Evolutionary conservation across 371 early-diverging fungal species (phyloP), one percentile per base, ranked within the genome.

Genomic region (Fennellomyces sp.): DNA sequence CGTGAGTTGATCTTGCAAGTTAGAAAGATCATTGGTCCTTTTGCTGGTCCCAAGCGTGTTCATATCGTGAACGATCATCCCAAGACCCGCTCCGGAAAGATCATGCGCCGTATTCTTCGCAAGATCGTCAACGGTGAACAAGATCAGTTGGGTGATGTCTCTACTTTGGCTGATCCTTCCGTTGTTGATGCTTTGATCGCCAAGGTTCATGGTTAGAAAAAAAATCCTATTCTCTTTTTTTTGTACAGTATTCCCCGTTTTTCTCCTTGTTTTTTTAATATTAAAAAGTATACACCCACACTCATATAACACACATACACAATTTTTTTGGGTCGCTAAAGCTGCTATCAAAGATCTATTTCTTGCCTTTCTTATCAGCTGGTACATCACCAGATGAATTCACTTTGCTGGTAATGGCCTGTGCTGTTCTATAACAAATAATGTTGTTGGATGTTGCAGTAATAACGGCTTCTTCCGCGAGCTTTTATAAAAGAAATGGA

Each of bases 81-180:
- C 62, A 98, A 99, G 81, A 99, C 99, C 12, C 87, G 98, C 7
- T 92, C 92, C 15, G 99, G 99, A 53, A 99, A 99, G 82, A 93
- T 99, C 65, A 93, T 97, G 88, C 85, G 96, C 25, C 87, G 99
- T 53, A 88, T 99, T 45, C 74, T 99, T 71, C 80, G 98, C 64
- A 97, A 95, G 85, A 86, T 97, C 61, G 91, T 96, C 19, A 88
- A 84, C 15, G 88, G 89, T 58, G 95, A 97, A 64, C 80, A 86
- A 7, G 90, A 90, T 63, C 84, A 90, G 66, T 72, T 97, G 25
- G 97, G 97, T 30, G 97, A 97, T 70, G 76, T 91, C 47, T 87
- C 86, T 27, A 96, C 97, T 2, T 72, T 97, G 58, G 89, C 95
- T 12, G 95, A 97, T 54, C 94, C 95, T 13, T 30, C 51, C 10